Base-by-base conservation (phyloP, 805 yeast species). In the Debaryomyces tyrocola region DNA sequence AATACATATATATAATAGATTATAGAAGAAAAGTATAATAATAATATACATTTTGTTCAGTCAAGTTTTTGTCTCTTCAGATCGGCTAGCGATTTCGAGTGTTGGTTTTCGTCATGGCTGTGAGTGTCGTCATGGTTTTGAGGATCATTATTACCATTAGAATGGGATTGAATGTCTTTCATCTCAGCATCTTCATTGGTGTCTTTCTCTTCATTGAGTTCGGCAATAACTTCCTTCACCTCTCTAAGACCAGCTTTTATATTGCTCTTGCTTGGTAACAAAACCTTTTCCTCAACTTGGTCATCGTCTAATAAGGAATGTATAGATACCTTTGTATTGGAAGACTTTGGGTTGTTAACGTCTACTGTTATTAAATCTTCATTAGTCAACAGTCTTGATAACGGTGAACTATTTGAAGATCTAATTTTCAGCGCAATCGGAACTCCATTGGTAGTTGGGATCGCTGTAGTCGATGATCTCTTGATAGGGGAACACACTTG, bases 271-370 rank as follows among this genome's bases (percentile, higher is more conserved):
- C 27, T 31, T 6, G 34, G 34, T 14, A 31, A 14, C 34, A 31
- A 31, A 31, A 31, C 4, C 12, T 35, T 20, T 15, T 39, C 42
- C 20, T 39, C 14, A 6, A 3, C 20, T 12, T 12, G 24, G 12
- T 24, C 38, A 35, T 20, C 38, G 28, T 39, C 42, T 20, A 62
- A 45, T 36, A 63, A 54, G 11, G 64, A 59, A 21, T 52, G 56
- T n/a, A 59, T 56, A 33, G 55, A 57, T 18, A 59, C 67, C 52
- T 53, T 61, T 27, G 49, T 56, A 33, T 43, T 44, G 12, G 20
- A 28, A 28, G 41, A 41, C 10, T 37, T 29, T 18, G 6, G 12
- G 24, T 48, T 46, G 37, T 41, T 45, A 24, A 5, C 35, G 9
- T 44, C 48, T 11, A n/a, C 34, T 6, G 17, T 14, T 24, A 24